phyloP scores from a whole-genome alignment of 345 rosid species.

The Brassica napus region Da-Ae NC_063436.1:18745501-18746000 shows the following conservation, averaged over 20 bases:
- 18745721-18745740: background rate
- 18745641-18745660: conserved; percentile 13
- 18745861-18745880: background rate
- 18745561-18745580: conserved; percentile 47
- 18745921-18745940: background rate
- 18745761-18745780: conserved; percentile 4
- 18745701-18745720: background rate
- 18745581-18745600: conserved; percentile 32
- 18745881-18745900: background rate
- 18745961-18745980: background rate
- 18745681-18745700: background rate
- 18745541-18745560: conserved; percentile 65
- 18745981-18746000: background rate
- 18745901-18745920: background rate
- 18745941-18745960: background rate
- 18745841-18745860: conserved; percentile 2
- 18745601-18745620: conserved; percentile 32
- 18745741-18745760: background rate
- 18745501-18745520: conserved; percentile 51
- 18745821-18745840: background rate
- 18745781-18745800: background rate
- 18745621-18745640: conserved; percentile 1
- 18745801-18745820: conserved; percentile 12
- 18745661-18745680: conserved; percentile 5
- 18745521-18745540: conserved; percentile 42